Conservation (phyloP, 306 rosid genomes). For the Sophora flavescens region DNA sequence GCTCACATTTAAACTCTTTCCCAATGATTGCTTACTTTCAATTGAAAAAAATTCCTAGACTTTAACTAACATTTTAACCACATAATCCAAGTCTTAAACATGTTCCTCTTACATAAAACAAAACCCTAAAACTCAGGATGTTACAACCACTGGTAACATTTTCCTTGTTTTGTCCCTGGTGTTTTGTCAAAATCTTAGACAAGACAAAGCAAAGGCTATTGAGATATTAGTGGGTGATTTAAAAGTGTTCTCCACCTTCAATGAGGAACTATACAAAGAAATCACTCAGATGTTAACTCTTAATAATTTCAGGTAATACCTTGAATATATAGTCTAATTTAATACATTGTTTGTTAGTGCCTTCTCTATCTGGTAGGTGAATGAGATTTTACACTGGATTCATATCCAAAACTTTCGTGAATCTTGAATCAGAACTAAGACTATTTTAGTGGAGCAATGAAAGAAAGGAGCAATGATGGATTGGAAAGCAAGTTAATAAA, state of each 20-base stretch:
- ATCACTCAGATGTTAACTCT: constrained; percentile 87
- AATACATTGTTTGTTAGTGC: constrained; percentile 9
- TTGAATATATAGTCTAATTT: constrained; percentile 26
- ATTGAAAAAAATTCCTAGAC: too few species aligned
- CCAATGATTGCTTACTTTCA: too few species aligned
- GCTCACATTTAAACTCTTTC: too few species aligned
- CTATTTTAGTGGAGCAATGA: constrained; percentile 30
- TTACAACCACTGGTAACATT: too few species aligned
- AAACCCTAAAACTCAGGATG: too few species aligned
- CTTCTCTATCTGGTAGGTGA: constrained; percentile 17
- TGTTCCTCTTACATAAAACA: too few species aligned
- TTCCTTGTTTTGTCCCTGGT: constrained; percentile 24
- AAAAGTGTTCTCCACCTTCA: constrained; percentile 78
- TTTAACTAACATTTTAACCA: too few species aligned
- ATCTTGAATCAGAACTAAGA: constrained; percentile 34
- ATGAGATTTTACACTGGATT: constrained; percentile 32
- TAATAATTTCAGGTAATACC: constrained; percentile 78
- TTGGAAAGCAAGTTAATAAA: too few species aligned
- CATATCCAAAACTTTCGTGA: constrained; percentile 22
- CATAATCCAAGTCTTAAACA: too few species aligned
- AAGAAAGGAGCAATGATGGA: too few species aligned
- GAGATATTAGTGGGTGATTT: constrained; percentile 83
- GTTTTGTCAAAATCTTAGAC: constrained; percentile 53
- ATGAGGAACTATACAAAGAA: constrained; percentile 84
- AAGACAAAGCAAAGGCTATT: constrained; percentile 76